Evolutionary conservation across 306 rosid genomes (phyloP).

Genomic region (Castanopsis chinensis): DNA sequence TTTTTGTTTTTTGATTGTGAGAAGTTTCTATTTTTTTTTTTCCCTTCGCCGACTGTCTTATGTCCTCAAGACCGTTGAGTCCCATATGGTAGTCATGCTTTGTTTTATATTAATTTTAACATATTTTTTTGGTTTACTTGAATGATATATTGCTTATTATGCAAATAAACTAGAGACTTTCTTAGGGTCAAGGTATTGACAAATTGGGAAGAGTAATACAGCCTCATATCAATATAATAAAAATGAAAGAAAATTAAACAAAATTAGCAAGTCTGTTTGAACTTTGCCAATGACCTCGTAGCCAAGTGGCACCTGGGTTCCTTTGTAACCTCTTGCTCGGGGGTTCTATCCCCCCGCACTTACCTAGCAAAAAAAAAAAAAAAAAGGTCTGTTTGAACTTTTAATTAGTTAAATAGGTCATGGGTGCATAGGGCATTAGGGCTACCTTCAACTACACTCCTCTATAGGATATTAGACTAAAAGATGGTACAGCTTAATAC

Average conservation of each 20-base stretch:
- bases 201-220: background rate
- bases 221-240: background rate
- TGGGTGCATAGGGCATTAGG: background rate
- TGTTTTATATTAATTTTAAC: too few species aligned
- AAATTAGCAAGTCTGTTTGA: constrained; percentile 4
- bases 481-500: background rate
- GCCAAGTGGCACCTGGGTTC: too few species aligned
- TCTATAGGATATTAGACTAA: background rate
- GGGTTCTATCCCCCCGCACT: too few species aligned
- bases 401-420: constrained; percentile 5
- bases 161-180: background rate
- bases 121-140: background rate
- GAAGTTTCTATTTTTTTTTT: too few species aligned
- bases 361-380: too few species aligned
- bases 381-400: constrained; percentile 12
- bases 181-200: background rate
- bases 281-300: too few species aligned
- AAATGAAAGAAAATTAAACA: background rate
- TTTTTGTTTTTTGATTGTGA: too few species aligned
- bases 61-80: background rate
- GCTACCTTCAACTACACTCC: background rate
- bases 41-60: background rate
- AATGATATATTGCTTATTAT: background rate
- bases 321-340: too few species aligned
- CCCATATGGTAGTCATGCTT: background rate